phyloP scores from a whole-genome alignment of 106 monocot species.

The Hemerocallis citrina region DNA sequence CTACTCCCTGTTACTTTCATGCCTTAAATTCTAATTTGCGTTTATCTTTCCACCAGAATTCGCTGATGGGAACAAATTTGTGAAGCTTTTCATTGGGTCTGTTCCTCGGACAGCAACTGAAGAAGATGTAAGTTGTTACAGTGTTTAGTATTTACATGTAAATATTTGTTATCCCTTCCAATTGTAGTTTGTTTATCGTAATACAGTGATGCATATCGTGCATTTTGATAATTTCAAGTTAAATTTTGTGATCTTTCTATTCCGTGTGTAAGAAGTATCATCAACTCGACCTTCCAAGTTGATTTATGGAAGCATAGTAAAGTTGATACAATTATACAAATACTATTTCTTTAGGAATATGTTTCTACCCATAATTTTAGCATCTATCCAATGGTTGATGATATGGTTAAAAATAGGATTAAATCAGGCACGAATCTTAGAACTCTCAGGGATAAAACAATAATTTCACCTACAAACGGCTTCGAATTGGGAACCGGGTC shows the following conservation, averaged over 20 bases:
- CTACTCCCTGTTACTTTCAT: background rate
- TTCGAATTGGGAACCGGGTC: too few relatives aligned
- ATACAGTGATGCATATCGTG: background rate
- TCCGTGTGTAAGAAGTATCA: too few relatives aligned
- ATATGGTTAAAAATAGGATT: too few relatives aligned
- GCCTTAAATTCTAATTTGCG: background rate
- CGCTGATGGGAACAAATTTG: constrained; percentile 47
- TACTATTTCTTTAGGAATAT: too few relatives aligned
- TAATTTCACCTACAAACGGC: too few relatives aligned
- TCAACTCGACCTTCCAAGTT: too few relatives aligned
- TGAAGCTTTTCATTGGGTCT: constrained; percentile 93
- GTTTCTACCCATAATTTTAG: too few relatives aligned
- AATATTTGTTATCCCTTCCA: background rate
- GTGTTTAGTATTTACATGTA: background rate
- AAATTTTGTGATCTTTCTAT: background rate
- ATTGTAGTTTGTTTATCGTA: background rate
- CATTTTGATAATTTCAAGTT: background rate
- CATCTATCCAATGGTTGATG: too few relatives aligned
- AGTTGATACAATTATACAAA: too few relatives aligned
- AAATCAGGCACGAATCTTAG: too few relatives aligned
- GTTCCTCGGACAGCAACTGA: constrained; percentile 91
- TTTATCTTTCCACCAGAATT: constrained; percentile 30
- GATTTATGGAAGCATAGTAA: too few relatives aligned
- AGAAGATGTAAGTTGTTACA: constrained; percentile 72
- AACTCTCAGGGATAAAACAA: too few relatives aligned